Evolutionary conservation across 2,329 filamentous ascomycete species (phyloP).

Genomic region (Dendryphion nanum): DNA sequence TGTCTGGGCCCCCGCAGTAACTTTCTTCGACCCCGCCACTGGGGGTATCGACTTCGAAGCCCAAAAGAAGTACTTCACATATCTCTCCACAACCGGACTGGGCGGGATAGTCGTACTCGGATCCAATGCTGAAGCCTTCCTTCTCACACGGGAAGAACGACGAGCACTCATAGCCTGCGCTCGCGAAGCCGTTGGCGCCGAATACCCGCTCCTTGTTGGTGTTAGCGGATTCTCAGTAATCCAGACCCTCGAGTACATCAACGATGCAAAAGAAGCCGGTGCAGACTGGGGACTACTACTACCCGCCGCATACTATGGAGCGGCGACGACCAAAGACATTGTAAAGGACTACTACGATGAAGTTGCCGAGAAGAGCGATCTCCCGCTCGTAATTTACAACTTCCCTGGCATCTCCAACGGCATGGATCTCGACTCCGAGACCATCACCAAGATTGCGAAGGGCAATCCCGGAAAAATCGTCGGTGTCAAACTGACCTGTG

Average conservation of each 20-base stretch:
- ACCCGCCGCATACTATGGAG: constrained; percentile 47
- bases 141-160: constrained; percentile 46
- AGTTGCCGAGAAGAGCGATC: constrained; percentile 57
- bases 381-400: constrained; percentile 71
- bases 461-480: constrained; percentile 61
- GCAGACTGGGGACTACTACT: constrained; percentile 46
- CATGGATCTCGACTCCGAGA: constrained; percentile 66
- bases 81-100: constrained; percentile 44
- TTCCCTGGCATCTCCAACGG: constrained; percentile 67
- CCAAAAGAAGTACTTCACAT: constrained; percentile 45
- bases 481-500: constrained; percentile 70
- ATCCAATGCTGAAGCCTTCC: constrained; percentile 48
- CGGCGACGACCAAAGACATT: constrained; percentile 42
- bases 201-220: constrained; percentile 46
- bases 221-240: constrained; percentile 44
- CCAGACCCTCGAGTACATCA: constrained; percentile 45
- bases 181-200: constrained; percentile 42
- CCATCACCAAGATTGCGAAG: constrained; percentile 57
- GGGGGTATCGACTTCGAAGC: constrained; percentile 43
- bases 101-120: constrained; percentile 48
- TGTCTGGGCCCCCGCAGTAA: constrained; percentile 43
- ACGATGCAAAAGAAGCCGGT: constrained; percentile 42
- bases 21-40: constrained; percentile 43
- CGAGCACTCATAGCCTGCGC: constrained; percentile 39
- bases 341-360: constrained; percentile 44